Conservation (phyloP, 768 basidiomycete species). For the Trametes cingulata region DNA sequence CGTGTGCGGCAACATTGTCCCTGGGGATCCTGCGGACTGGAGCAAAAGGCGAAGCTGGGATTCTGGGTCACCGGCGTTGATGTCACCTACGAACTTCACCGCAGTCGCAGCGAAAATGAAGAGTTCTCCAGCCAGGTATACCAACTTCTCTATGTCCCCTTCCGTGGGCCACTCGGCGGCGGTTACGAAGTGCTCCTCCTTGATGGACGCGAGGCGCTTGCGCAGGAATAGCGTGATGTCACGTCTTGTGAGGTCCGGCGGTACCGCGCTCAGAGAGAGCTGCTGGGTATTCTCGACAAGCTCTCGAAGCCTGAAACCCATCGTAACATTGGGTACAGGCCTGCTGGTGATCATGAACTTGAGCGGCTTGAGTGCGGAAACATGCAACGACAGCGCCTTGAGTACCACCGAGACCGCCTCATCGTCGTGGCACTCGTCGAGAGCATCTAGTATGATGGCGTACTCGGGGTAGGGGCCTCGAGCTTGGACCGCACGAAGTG, state of each 20-base stretch:
- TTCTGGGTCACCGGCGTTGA: slow-evolving; percentile 3
- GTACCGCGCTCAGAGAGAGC: slow-evolving; percentile 1
- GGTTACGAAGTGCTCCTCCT: neutral
- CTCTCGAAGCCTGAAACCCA: neutral
- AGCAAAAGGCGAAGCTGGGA: neutral
- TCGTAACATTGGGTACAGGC: slow-evolving; percentile 10
- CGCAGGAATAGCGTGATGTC: slow-evolving; percentile 5
- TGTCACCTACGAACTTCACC: slow-evolving; percentile 21
- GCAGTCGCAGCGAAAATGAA: slow-evolving; percentile 29
- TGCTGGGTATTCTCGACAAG: slow-evolving; percentile 1
- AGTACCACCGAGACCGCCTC: slow-evolving; percentile 12
- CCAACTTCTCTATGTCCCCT: neutral
- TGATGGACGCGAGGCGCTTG: neutral
- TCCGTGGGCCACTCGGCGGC: slow-evolving; percentile 4
- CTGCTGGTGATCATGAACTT: slow-evolving; percentile 22
- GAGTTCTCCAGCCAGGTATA: slow-evolving; percentile 10
- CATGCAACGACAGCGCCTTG: neutral
- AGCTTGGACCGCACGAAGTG: neutral
- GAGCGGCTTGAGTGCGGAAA: slow-evolving; percentile 1
- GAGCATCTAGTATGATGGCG: slow-evolving; percentile 20
- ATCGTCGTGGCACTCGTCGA: slow-evolving; percentile 22
- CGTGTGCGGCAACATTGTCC: neutral
- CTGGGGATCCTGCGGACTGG: neutral
- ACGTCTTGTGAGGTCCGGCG: neutral
- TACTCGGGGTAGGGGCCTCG: neutral